Evolutionary conservation across 2,329 filamentous ascomycete genomes (phyloP).

Genomic region (Microsporum audouinii): DNA sequence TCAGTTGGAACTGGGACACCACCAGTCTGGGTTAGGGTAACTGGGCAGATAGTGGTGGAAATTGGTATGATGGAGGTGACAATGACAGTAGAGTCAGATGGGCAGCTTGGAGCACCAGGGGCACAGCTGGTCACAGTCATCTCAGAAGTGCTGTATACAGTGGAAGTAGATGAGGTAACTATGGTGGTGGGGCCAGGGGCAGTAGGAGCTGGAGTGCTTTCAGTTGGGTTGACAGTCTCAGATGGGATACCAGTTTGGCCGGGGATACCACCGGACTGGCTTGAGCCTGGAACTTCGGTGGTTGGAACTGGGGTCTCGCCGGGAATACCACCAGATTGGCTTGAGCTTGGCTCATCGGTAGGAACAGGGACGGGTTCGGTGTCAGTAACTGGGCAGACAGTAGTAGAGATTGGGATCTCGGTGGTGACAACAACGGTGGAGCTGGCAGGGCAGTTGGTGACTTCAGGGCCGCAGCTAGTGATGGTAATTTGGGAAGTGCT

Average conservation of each 20-base stretch:
- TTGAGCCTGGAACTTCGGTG: background rate
- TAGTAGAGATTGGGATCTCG: conserved; percentile 48
- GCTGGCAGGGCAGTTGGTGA: conserved; percentile 42
- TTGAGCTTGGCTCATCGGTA: background rate
- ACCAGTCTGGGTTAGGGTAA: conserved; percentile 15
- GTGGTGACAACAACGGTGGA: conserved; percentile 42
- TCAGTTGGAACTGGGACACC: background rate
- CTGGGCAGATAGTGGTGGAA: conserved; percentile 50
- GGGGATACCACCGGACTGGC: background rate
- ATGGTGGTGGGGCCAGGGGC: background rate
- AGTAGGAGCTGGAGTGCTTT: background rate
- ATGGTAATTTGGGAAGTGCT: conserved; percentile 29
- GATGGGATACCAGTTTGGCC: background rate
- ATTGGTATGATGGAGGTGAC: conserved; percentile 46
- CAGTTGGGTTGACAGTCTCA: background rate
- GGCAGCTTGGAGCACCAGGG: conserved; percentile 39
- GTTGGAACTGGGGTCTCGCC: background rate
- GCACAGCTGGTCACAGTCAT: conserved; percentile 33
- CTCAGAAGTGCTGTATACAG: conserved; percentile 28
- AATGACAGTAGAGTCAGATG: conserved; percentile 38
- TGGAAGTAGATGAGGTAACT: conserved; percentile 22
- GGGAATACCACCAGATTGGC: too few species aligned
- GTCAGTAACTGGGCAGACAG: conserved; percentile 42
- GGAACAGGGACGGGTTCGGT: conserved; percentile 5
- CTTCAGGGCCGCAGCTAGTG: conserved; percentile 30